Percentiles rank a stretch among this genome's conserved stretches.
Evolutionary conservation across 1,139 yeast species (phyloP).

Genomic region (Hansenula anomala): DNA sequence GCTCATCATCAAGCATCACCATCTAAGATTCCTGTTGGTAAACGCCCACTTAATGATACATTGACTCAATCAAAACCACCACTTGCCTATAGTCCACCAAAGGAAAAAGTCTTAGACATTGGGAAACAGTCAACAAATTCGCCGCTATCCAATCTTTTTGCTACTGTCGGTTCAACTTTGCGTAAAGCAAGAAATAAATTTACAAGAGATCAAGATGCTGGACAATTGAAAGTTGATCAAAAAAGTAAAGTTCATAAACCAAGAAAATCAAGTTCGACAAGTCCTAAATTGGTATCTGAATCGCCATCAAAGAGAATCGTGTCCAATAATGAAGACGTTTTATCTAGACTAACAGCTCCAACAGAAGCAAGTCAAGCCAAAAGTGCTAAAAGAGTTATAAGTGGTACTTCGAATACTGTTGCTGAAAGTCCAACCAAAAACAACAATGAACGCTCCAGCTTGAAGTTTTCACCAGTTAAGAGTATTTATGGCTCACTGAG

Average conservation of each 20-base stretch:
- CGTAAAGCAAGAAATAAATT: conserved; percentile 18
- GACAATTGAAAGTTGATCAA: conserved; percentile 4
- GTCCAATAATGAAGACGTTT: conserved; percentile 1
- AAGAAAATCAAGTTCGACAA: background rate
- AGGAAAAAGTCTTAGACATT: background rate
- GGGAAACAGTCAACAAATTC: background rate
- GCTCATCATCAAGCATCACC: conserved; percentile 1
- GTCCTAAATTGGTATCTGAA: background rate
- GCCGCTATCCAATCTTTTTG: conserved; percentile 14
- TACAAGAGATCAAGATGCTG: conserved; percentile 6
- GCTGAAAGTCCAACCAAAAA: background rate
- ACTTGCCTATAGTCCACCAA: background rate
- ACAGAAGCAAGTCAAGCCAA: conserved; percentile 29
- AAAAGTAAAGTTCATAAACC: conserved; percentile 2
- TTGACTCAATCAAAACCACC: background rate
- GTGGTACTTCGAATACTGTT: background rate
- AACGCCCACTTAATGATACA: no score
- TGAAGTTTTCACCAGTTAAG: conserved; percentile 21
- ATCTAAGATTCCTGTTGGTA: background rate
- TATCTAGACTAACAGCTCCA: conserved; percentile 28
- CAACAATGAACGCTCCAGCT: background rate
- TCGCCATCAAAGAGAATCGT: conserved; percentile 3
- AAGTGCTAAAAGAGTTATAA: conserved; percentile 3
- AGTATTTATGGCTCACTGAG: conserved; percentile 21
- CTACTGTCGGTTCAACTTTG: conserved; percentile 21